phyloP scores from a whole-genome alignment of 1,284 basidiomycete genomes.

The Ganoderma multipileum region DNA sequence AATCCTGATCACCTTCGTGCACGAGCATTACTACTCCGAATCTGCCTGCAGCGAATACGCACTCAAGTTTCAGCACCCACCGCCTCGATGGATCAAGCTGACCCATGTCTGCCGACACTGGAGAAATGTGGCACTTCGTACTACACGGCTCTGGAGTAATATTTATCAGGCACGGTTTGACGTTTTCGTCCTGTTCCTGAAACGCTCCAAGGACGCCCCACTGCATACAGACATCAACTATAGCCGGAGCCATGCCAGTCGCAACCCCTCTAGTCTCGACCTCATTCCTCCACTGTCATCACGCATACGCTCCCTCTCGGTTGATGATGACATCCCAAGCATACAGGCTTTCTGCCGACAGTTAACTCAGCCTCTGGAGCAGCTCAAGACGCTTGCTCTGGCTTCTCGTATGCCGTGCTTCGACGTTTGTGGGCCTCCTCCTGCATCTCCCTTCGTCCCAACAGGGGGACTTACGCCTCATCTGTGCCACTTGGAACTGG shows the following conservation, averaged over 20 bases:
- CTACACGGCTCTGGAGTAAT: not conserved
- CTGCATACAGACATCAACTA: not conserved
- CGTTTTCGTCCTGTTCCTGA: not conserved
- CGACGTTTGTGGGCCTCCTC: not conserved
- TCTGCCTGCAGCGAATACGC: not conserved
- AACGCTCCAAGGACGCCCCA: not conserved
- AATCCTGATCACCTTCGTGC: not conserved
- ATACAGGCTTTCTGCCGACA: not conserved
- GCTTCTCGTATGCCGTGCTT: not conserved
- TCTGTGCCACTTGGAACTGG: not conserved
- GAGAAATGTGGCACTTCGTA: not conserved
- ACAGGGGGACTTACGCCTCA: not conserved
- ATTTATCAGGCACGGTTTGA: not conserved
- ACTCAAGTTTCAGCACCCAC: not conserved
- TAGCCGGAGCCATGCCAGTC: not conserved
- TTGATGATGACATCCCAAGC: not conserved
- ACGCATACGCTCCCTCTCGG: not conserved
- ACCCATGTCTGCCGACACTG: not conserved
- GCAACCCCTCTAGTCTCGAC: not conserved
- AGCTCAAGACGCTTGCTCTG: not conserved
- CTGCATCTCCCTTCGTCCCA: not conserved
- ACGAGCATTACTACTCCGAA: not conserved
- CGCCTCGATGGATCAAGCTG: not conserved
- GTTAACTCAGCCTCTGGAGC: not conserved
- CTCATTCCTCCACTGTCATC: not conserved